Base-by-base conservation (phyloP, 352 stramenopile genomes). In the Globisporangium radiosum region DNA sequence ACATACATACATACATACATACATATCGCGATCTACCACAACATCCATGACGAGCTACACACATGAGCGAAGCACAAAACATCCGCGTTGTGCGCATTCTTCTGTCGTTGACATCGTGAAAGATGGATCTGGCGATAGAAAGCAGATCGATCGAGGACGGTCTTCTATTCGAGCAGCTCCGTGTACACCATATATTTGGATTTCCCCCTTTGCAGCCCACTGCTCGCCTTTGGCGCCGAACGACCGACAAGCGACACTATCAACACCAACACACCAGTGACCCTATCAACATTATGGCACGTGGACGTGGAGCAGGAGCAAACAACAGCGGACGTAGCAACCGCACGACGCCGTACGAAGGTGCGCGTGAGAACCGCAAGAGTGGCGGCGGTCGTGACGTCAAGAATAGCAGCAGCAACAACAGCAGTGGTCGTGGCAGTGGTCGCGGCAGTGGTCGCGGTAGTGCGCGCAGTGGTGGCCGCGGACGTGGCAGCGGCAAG, bases 271-370 rank as follows among this genome's bases (percentile, higher is more conserved):
- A 50, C 15, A 33, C 25, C 15, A 9, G 25, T 15, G 43, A 47
- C 43, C 47, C 25, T 25, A 25, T 25, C 25, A 52, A 7, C 36
- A 48, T 1, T 15, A 82, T 82, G 73, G 71, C 61, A 47, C 73
- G 71, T 55, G 65, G 66, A 70, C 66, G 74, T 38, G 60, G 73
- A 56, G 49, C 47, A 56, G 51, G 15, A 57, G 17, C 52, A 25
- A 56, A 36, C 37, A 47, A 13, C 51, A 56, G 17, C 37, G 17
- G 65, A 56, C 61, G 62, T n/a, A 64, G 55, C 42, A 62, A 56
- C 36, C 74, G 74, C 38, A 59, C 74, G 3, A 72, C 69, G 36
- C 74, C 74, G n/a, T 83, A 83, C 60, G 74, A 83, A 33, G 63
- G 70, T 13, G 65, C 61, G 36, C 71, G 71, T 4, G 45, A 71